Conservation (phyloP, 441 rosid species). For the Populus tomentosa region DNA sequence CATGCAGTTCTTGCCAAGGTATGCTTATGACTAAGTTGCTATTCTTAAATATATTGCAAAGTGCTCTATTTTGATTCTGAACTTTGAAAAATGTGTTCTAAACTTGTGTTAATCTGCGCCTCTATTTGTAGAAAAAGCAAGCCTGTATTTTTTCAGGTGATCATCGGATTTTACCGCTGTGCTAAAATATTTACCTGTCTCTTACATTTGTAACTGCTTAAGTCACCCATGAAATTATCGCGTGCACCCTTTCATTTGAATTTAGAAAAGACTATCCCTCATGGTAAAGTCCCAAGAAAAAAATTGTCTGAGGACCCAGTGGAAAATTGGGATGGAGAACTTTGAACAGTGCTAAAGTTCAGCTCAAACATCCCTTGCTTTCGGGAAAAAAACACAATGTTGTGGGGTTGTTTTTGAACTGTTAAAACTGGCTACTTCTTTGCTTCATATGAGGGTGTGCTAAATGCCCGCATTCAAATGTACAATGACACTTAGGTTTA, state of each 20-base stretch:
- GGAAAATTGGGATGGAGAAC: background rate
- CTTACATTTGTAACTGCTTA: background rate
- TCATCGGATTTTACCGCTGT: background rate
- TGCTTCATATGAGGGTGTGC: background rate
- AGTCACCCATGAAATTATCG: background rate
- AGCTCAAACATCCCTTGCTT: background rate
- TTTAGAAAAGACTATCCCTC: background rate
- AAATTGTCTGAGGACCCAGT: background rate
- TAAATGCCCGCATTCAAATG: background rate
- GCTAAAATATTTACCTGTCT: background rate
- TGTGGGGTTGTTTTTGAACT: background rate
- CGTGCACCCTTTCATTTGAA: background rate
- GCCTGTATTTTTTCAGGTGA: background rate
- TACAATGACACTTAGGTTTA: background rate
- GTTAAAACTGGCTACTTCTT: background rate
- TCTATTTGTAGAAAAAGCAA: background rate
- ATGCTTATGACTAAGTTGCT: slow-evolving; percentile 23
- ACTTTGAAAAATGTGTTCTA: background rate
- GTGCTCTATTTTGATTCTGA: background rate
- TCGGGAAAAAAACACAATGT: background rate
- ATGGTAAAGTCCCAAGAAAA: background rate
- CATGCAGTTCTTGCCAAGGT: slow-evolving; percentile 86
- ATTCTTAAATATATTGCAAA: slow-evolving; percentile 1
- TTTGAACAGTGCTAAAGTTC: background rate
- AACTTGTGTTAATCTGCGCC: background rate